Conservation (phyloP, 306 rosid species). For the Prunus armeniaca region DNA sequence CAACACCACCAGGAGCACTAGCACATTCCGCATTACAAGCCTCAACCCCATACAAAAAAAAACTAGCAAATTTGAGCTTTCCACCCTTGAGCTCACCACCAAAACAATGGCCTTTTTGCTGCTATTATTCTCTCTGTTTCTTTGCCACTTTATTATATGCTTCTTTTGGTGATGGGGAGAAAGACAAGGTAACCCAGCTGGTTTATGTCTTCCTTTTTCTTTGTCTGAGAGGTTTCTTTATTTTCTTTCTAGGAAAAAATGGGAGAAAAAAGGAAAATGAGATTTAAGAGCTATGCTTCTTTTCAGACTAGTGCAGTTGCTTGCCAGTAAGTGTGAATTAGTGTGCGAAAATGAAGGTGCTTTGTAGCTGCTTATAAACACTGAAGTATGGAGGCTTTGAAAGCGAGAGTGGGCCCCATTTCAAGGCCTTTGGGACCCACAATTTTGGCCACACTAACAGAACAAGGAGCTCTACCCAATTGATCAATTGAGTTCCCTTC, state of each 20-base stretch:
- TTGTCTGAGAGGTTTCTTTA: constrained; percentile 3
- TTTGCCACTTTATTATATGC: constrained; percentile 60
- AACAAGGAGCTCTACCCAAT: constrained; percentile 13
- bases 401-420: constrained; percentile 38
- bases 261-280: background rate
- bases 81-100: background rate
- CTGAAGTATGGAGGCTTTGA: constrained; percentile 14
- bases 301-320: constrained; percentile 3
- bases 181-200: constrained; percentile 43
- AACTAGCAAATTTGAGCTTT: constrained; percentile 21
- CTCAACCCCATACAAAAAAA: constrained; percentile 50
- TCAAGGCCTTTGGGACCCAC: constrained; percentile 30
- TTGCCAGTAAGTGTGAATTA: background rate
- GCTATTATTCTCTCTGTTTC: constrained; percentile 23
- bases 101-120: constrained; percentile 37
- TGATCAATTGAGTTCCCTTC: background rate
- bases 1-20: constrained; percentile 8
- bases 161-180: constrained; percentile 32
- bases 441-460: constrained; percentile 22
- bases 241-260: background rate
- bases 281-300: constrained; percentile 7
- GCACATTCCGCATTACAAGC: constrained; percentile 70
- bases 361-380: constrained; percentile 66
- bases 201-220: constrained; percentile 16
- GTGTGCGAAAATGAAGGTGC: constrained; percentile 36